Evolutionary conservation across 225 moss, liverwort and hornwort genomes (phyloP).

Genomic region (Polytrichum commune): DNA sequence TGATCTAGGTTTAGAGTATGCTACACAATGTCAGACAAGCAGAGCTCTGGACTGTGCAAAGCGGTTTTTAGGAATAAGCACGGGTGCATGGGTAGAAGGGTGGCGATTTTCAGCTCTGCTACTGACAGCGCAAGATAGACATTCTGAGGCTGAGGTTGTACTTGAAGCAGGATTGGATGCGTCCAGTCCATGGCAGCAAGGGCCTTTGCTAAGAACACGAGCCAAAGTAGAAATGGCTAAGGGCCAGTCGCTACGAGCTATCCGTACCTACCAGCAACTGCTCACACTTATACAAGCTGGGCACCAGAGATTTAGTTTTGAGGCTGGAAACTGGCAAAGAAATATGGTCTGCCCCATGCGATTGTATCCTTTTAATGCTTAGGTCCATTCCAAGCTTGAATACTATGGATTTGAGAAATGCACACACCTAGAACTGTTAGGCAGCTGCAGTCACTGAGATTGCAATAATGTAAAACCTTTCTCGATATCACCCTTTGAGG

Average conservation of each 20-base stretch:
- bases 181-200: slow-evolving; percentile 92
- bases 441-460: too few species aligned
- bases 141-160: slow-evolving; percentile 79
- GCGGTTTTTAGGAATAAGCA: slow-evolving; percentile 77
- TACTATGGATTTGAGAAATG: too few species aligned
- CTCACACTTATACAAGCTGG: slow-evolving; percentile 79
- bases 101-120: slow-evolving; percentile 87
- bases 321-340: slow-evolving; percentile 73
- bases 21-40: slow-evolving; percentile 76
- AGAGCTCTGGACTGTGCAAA: slow-evolving; percentile 88
- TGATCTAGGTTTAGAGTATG: slow-evolving; percentile 88
- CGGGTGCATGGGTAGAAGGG: slow-evolving; percentile 84
- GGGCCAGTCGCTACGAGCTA: slow-evolving; percentile 68
- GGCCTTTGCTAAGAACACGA: slow-evolving; percentile 71
- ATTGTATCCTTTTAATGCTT: too few species aligned
- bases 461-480: too few species aligned
- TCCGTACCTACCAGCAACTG: slow-evolving; percentile 78
- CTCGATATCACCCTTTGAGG: too few species aligned
- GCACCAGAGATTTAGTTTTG: slow-evolving; percentile 70
- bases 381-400: too few species aligned
- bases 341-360: slow-evolving; percentile 38
- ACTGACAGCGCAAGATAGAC: slow-evolving; percentile 79
- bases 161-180: slow-evolving; percentile 87
- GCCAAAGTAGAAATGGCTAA: slow-evolving; percentile 81
- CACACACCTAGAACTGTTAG: too few species aligned